Base-by-base conservation (phyloP, 306 rosid genomes). In the Medicago arabica region DNA sequence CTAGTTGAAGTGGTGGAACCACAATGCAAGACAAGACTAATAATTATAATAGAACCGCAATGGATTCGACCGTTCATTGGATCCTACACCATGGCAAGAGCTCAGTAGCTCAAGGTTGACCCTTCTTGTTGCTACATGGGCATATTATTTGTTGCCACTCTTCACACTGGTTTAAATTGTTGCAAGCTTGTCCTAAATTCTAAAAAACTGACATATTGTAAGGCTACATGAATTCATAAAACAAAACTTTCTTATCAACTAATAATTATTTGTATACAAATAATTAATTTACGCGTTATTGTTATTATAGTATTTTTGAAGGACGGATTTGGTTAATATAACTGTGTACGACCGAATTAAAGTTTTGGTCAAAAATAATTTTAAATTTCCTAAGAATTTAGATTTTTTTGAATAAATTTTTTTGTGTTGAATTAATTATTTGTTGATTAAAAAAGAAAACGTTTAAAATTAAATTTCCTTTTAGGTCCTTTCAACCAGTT, bases 181-280 rank as follows among this genome's bases (percentile, higher is more conserved):
- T 39, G 17, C 21, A 76, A 71, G 15, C 71, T 71, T 34, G 57
- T 67, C 72, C 73, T 38, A 74, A 73, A 41, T 59, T 62, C 72
- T 67, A 40, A 18, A 57, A 54, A 38, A 62, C 28, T 50, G 57
- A 70, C 59, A 55, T 36, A 50, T 53, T 51, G 18, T 44, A 21
- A 19, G 28, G 40, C 71, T 55, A 63, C 34, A 16, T 31, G 60
- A 39, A 77, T 66, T 65, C 78, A 64, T 53, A 58, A 63, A 31
- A 51, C 64, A 69, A 51, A 68, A 60, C 54, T 63, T 38, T 9
- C 53, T 17, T 7, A 50, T 28, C 46, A 59, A 61, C 67, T 25
- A 60, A 68, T 15, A n/a, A n/a, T n/a, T n/a, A n/a, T n/a, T 34
- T 31, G 36, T 31, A 31, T 31, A 31, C 3, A 31, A 31, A 31